Percentiles rank a stretch among this genome's conserved stretches.
Conservation (phyloP, 352 stramenopile genomes). For the Pythium pyrilobum region DNA sequence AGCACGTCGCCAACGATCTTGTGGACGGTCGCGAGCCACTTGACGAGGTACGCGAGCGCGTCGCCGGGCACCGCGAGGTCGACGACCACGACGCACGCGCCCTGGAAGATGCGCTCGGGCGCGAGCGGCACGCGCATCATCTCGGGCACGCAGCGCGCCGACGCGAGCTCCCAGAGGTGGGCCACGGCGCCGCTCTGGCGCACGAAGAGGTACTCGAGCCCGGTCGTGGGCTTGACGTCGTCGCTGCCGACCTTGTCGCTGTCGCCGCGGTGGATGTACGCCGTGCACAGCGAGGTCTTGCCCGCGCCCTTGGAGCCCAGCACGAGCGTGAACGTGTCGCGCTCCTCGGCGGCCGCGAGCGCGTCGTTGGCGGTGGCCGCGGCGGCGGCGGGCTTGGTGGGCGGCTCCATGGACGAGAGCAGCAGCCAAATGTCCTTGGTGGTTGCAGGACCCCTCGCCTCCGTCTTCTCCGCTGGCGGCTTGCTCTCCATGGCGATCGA, state of each 20-base stretch:
- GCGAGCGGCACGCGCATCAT: conserved; percentile 84
- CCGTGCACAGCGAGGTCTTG: conserved; percentile 78
- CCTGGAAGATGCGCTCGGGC: conserved; percentile 66
- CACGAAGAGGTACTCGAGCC: conserved; percentile 89
- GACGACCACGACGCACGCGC: conserved; percentile 73
- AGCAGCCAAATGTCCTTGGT: conserved; percentile 71
- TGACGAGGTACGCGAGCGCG: conserved; percentile 67
- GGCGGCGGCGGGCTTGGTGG: conserved; percentile 2
- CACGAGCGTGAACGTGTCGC: conserved; percentile 69
- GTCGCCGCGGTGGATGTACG: conserved; percentile 61
- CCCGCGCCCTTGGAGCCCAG: conserved; percentile 60
- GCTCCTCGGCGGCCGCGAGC: conserved; percentile 32
- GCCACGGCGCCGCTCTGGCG: conserved; percentile 72
- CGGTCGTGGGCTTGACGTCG: conserved; percentile 88
- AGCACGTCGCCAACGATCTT: conserved; percentile 48
- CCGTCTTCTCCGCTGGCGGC: conserved; percentile 9
- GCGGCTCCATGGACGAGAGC: conserved; percentile 45
- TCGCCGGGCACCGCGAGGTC: conserved; percentile 81
- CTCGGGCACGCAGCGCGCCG: conserved; percentile 66
- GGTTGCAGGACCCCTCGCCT: conserved; percentile 13
- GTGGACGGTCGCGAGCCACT: conserved; percentile 69
- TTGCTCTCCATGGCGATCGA: conserved; percentile 14
- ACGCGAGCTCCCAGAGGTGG: conserved; percentile 91
- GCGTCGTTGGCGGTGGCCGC: conserved; percentile 1
- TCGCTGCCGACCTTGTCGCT: conserved; percentile 33